Conservation (phyloP, 2,329 filamentous ascomycete genomes). For the Fusarium cyanostomum region DNA sequence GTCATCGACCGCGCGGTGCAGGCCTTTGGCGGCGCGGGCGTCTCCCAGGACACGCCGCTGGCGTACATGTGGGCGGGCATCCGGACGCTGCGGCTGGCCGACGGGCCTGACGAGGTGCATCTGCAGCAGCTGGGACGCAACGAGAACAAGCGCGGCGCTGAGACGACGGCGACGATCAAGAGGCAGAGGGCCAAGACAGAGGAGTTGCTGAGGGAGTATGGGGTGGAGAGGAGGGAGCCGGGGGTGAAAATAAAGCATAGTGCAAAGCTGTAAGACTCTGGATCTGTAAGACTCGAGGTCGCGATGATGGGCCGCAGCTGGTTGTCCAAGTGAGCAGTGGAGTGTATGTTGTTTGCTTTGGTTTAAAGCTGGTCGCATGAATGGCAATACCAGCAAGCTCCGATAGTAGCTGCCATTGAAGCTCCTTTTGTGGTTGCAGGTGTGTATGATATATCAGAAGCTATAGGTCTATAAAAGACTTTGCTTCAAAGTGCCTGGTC, state of each 20-base stretch:
- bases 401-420: not conserved
- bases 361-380: constrained; percentile 1
- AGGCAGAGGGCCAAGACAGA: constrained; percentile 72
- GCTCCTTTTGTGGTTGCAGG: constrained; percentile 1
- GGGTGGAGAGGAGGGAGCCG: constrained; percentile 56
- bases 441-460: constrained; percentile 1
- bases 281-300: no score
- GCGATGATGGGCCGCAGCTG: constrained; percentile 4
- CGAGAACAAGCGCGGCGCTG: constrained; percentile 76
- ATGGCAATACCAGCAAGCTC: not conserved
- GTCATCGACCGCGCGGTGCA: constrained; percentile 97
- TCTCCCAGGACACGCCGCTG: constrained; percentile 93
- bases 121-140: constrained; percentile 81
- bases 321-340: constrained; percentile 27
- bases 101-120: constrained; percentile 97
- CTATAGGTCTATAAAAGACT: not conserved
- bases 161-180: constrained; percentile 68
- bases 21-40: constrained; percentile 88
- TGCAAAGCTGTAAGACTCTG: constrained; percentile 57
- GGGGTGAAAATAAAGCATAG: constrained; percentile 60
- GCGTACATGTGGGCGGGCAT: constrained; percentile 84
- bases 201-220: constrained; percentile 71
- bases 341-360: constrained; percentile 6
- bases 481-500: constrained; percentile 1
- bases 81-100: constrained; percentile 84